These are phyloP conservation scores for Rhizoctonia solani DNA, from an alignment of 1,284 basidiomycete genomes.

Conservation along the genomic window DNA sequence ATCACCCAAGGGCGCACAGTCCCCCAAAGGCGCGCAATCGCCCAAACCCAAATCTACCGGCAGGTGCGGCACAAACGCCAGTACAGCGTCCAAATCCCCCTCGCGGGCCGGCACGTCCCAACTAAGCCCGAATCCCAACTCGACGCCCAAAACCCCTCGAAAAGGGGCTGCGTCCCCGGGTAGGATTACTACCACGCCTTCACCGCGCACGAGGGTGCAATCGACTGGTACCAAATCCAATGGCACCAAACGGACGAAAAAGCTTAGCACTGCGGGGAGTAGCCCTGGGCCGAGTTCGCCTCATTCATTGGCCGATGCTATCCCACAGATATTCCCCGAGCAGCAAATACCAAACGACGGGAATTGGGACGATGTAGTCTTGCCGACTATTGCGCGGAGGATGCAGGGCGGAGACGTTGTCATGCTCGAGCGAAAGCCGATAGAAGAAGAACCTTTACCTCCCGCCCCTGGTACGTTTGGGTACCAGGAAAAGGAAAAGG, in stretches of 20 bases:
- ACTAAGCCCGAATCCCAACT: not conserved
- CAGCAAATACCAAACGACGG: conserved; percentile 45
- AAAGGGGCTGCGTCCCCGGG: conserved; percentile 3
- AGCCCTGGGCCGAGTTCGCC: too few relatives aligned
- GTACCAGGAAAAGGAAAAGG: conserved; percentile 51
- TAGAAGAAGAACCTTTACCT: conserved; percentile 51
- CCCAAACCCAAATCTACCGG: conserved; percentile 18
- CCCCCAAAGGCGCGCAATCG: not conserved
- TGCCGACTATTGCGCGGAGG: conserved; percentile 80
- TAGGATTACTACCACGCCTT: not conserved
- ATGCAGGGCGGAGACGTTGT: conserved; percentile 52
- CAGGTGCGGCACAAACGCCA: not conserved
- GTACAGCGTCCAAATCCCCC: not conserved
- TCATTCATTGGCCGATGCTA: conserved; percentile 36
- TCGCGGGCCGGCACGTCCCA: conserved; percentile 17
- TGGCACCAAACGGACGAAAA: conserved; percentile 29
- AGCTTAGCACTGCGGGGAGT: conserved; percentile 18
- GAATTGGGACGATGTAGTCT: conserved; percentile 55
- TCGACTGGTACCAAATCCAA: too few relatives aligned
- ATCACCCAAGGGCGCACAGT: not conserved
- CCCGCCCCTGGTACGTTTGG: conserved; percentile 78
- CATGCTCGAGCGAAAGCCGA: conserved; percentile 54
- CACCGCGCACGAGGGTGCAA: not conserved
- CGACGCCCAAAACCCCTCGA: conserved; percentile 6
- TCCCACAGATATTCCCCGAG: conserved; percentile 34